Evolutionary conservation across 2,329 filamentous ascomycete species (phyloP), one percentile per base, ranked within the genome.

Genomic region (Thielaviopsis ethacetica): DNA sequence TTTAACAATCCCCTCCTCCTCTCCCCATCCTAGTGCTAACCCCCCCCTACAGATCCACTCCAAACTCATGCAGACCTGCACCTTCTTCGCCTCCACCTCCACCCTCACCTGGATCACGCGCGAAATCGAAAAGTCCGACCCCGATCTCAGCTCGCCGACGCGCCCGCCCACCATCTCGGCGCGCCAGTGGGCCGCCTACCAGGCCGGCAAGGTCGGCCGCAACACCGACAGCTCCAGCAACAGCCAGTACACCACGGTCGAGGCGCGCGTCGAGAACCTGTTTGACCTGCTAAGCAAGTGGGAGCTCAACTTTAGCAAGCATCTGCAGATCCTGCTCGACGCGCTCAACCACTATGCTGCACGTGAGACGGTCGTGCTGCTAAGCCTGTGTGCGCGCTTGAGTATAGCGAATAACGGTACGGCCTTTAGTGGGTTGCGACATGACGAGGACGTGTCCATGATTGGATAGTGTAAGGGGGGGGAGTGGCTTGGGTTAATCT

Each of bases 341-440:
- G 91, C 89, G 62, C 77, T 98, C 63, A 97, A 98, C 66, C 95
- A 97, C 71, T 94, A 96, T 66, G 93, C 93, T 2, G 93, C 93
- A 0, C 97, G 93, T 0, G 93, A 98, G 74, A 97, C 93, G 47
- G 91, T 96, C 2, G 93, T 95, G 19, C 77, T 98, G 63, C 73
- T 97, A 62, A 91, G 91, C 64, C 75, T 98, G 17, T 95, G 89
- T 68, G 89, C 89, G 13, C 74, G 89, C 62, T 68, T 95, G 66
- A 91, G 86, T 66, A 88, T 86, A 61, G 88, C 87, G 13, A 89
- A 87, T 62, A 86, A 91, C 68, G 87, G 86, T 21, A 84, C 81
- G 0, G 80, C 84, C 67, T 83, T 78, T 65, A 77, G 79, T 10
- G 81, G 81, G 2, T 65, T 82, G 60, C 74, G 78, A 58, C 72